These are phyloP conservation scores for Monosporozyma servazzii DNA, from an alignment of 805 yeast species.

Conservation along the genomic window DNA sequence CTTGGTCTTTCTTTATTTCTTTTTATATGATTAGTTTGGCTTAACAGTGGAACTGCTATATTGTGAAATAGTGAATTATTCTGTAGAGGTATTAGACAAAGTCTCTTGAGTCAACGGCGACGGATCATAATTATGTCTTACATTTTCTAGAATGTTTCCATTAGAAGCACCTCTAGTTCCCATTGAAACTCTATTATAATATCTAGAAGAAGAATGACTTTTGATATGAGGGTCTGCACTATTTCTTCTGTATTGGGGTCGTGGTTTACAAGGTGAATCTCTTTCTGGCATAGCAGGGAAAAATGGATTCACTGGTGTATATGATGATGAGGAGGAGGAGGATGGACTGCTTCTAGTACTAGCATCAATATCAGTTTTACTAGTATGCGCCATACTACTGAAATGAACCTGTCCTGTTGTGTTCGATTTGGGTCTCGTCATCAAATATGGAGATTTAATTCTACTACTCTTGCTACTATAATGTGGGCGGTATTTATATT, in stretches of 20 bases:
- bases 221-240: conserved; percentile 6
- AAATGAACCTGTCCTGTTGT: neutral
- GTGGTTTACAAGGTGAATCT: neutral
- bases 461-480: neutral
- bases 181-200: neutral
- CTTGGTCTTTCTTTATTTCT: too few relatives aligned
- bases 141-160: neutral
- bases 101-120: neutral
- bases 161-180: neutral
- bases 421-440: conserved; percentile 2
- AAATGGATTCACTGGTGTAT: conserved; percentile 1
- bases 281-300: neutral
- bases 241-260: conserved; percentile 4
- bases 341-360: neutral
- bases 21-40: too few relatives aligned
- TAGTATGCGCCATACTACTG: neutral
- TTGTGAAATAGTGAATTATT: neutral
- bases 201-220: neutral
- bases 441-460: neutral
- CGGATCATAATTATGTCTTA: neutral
- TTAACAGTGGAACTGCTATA: too few relatives aligned
- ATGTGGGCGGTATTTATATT: neutral
- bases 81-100: neutral
- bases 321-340: neutral
- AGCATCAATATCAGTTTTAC: neutral